Evolutionary conservation across 1,284 basidiomycete species (phyloP).

Genomic region (Fomitopsis betulina): DNA sequence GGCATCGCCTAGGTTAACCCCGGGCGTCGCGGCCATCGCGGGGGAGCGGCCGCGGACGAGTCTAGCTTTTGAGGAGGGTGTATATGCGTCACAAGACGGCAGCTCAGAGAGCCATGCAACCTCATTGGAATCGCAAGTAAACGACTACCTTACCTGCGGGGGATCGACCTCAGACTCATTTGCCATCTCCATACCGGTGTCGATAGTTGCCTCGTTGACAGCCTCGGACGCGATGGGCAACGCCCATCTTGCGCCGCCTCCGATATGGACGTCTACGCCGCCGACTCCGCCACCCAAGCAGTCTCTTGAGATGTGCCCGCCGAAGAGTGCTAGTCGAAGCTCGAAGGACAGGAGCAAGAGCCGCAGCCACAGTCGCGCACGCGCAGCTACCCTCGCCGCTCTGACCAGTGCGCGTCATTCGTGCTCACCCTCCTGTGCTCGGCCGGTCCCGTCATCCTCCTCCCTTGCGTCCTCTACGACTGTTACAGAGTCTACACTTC

Average conservation of each 20-base stretch:
- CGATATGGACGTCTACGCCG: conserved; percentile 53
- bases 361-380: conserved; percentile 10
- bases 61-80: background rate
- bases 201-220: background rate
- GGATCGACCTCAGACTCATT: background rate
- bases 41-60: background rate
- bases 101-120: conserved; percentile 1
- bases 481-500: background rate
- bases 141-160: conserved; percentile 6
- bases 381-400: conserved; percentile 18
- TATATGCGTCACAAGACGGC: background rate
- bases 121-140: background rate
- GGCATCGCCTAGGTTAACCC: conserved; percentile 54
- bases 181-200: background rate
- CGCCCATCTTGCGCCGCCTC: conserved; percentile 15
- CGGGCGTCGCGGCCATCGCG: conserved; percentile 20
- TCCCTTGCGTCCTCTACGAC: conserved; percentile 4
- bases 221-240: conserved; percentile 7
- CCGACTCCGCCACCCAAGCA: conserved; percentile 47
- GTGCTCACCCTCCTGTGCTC: conserved; percentile 6
- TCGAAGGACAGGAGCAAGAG: conserved; percentile 12
- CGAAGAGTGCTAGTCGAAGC: conserved; percentile 26
- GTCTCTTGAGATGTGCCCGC: conserved; percentile 11
- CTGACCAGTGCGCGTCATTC: conserved; percentile 6
- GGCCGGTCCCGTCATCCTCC: conserved; percentile 11